Evolutionary conservation across 2,329 filamentous ascomycete species (phyloP), one percentile per base, ranked within the genome.

Genomic region (Sporothrix luriei): DNA sequence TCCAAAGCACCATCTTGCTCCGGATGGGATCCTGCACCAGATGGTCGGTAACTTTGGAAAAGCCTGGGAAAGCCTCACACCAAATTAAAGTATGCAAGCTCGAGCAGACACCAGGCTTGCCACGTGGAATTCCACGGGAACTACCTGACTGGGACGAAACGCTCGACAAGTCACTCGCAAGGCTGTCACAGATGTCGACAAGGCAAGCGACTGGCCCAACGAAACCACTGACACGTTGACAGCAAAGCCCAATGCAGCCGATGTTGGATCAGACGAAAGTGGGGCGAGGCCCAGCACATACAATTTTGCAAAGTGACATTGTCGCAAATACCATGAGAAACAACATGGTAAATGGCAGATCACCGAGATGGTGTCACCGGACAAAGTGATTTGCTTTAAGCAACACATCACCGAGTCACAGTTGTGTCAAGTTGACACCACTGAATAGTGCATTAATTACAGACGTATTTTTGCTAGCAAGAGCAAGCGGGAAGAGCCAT

Each of bases 281-380:
- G 57, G 57, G 38, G 57, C 57, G 46, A 62, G 38, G 13, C 57
- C 38, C 57, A 46, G 57, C 21, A 64, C 21, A 64, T 49, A 49
- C 24, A 64, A 7, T 9, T 7, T 33, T 5, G 33, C 33, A 33
- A 33, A 64, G 61, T 49, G 61, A 16, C 10, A 46, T 62, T 48
- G 21, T 49, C 19, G 43, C 40, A 49, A 49, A 64, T 64, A 43
- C 43, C 21, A 64, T 33, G n/a, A 48, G n/a, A 61, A 38, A 14
- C 21, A 40, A 59, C n/a, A 19, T 21, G 55, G 29, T 40, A 13
- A 21, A 40, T 19, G 7, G n/a, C 55, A 61, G 16, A 46, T 62
- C 57, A 46, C 21, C 38, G 38, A 10, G 57, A 62, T 62, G 57
- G 57, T 43, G n/a, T 46, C 38, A 46, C 57, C 46, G 38, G 21